phyloP scores from a whole-genome alignment of 257 asterid species.

The Sherardia arvensis region DNA sequence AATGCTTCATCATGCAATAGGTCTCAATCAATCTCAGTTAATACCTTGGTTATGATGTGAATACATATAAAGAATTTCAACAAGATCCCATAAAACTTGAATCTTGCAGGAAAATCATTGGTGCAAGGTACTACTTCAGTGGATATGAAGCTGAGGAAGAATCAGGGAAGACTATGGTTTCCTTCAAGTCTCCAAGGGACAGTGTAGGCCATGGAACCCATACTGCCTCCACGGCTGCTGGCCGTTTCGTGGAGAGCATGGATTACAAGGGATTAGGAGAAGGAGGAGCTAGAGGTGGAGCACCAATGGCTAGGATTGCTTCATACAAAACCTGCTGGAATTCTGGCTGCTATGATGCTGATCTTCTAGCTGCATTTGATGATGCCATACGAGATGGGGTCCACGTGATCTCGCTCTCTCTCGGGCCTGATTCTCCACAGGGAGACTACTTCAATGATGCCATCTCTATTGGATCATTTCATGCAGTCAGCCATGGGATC shows the following conservation, averaged over 20 bases:
- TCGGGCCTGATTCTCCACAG: constrained; percentile 77
- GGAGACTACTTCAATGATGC: constrained; percentile 81
- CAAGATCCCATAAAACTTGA: constrained; percentile 4
- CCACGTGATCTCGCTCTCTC: constrained; percentile 61
- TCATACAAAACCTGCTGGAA: constrained; percentile 84
- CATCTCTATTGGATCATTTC: constrained; percentile 84
- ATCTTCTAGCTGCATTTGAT: constrained; percentile 89
- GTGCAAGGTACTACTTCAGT: constrained; percentile 81
- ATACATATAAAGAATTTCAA: neutral
- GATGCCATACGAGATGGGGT: constrained; percentile 90
- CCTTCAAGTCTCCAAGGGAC: constrained; percentile 74
- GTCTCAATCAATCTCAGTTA: constrained; percentile 22
- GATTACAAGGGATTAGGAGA: constrained; percentile 70
- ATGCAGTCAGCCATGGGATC: constrained; percentile 73
- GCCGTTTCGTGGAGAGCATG: constrained; percentile 64
- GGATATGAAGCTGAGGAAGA: constrained; percentile 79
- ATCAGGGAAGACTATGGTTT: constrained; percentile 20
- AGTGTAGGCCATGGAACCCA: constrained; percentile 84
- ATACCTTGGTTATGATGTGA: constrained; percentile 6
- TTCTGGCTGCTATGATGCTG: constrained; percentile 80
- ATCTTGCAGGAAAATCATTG: constrained; percentile 65
- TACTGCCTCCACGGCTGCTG: constrained; percentile 94
- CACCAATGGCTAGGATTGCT: constrained; percentile 88
- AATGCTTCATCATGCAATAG: constrained; percentile 82
- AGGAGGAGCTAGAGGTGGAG: constrained; percentile 93